A percentile compares a stretch with the other conserved stretches of the same genome.
Evolutionary conservation across 116 monocot genomes (phyloP).

Genomic region (Iris pallida): DNA sequence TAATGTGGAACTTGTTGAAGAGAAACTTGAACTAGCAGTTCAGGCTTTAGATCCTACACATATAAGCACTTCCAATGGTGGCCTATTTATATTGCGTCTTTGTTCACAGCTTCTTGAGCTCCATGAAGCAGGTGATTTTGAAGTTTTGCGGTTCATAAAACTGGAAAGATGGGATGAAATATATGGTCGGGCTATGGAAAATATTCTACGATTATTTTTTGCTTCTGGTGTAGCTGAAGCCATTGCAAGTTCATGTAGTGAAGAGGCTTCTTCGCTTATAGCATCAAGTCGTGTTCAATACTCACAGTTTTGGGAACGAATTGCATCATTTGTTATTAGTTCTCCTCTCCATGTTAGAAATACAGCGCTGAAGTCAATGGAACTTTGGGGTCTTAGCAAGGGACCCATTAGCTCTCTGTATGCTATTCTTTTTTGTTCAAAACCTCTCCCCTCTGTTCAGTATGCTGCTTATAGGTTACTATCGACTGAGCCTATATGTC

Average conservation of each 20-base stretch:
- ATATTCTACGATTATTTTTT: conserved; percentile 74
- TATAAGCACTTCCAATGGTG: conserved; percentile 50
- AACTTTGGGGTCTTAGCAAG: conserved; percentile 90
- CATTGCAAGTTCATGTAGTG: conserved; percentile 51
- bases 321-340: conserved; percentile 58
- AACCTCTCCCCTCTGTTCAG: conserved; percentile 58
- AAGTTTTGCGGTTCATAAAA: conserved; percentile 18
- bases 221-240: conserved; percentile 74
- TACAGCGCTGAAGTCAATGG: conserved; percentile 62
- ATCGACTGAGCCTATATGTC: conserved; percentile 56
- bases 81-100: conserved; percentile 51
- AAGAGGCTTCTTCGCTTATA: conserved; percentile 48
- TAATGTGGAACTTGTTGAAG: conserved; percentile 21
- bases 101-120: conserved; percentile 33
- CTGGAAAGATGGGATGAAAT: conserved; percentile 38
- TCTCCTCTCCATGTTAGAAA: conserved; percentile 54
- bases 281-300: conserved; percentile 52
- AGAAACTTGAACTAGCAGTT: conserved; percentile 51
- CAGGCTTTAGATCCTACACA: conserved; percentile 34
- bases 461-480: conserved; percentile 69
- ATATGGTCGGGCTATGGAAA: conserved; percentile 50
- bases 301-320: conserved; percentile 69
- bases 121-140: conserved; percentile 25
- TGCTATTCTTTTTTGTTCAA: conserved; percentile 75
- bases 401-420: conserved; percentile 63